Evolutionary conservation across 2,329 filamentous ascomycete species (phyloP).

Genomic region (Chaetomium sp.): DNA sequence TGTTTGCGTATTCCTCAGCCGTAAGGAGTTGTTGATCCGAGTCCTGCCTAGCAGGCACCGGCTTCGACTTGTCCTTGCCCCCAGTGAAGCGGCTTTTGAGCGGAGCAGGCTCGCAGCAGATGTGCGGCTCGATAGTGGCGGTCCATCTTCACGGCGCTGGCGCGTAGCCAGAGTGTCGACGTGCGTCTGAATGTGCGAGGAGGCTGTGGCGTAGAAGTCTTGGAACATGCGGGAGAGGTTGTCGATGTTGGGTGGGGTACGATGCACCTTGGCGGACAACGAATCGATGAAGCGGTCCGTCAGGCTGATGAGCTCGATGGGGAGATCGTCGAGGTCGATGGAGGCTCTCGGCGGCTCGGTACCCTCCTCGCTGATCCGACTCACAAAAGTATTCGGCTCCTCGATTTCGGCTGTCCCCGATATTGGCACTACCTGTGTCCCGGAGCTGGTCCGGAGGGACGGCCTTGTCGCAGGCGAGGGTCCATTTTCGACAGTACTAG

Average conservation of each 20-base stretch:
- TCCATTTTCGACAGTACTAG: constrained; percentile 41
- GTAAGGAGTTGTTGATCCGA: constrained; percentile 81
- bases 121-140: constrained; percentile 46
- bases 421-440: constrained; percentile 4
- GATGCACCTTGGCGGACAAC: constrained; percentile 77
- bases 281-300: constrained; percentile 92
- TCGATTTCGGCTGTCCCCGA: constrained; percentile 10
- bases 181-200: constrained; percentile 78
- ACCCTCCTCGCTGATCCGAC: constrained; percentile 38
- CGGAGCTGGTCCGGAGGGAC: constrained; percentile 17
- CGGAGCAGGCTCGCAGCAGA: constrained; percentile 52
- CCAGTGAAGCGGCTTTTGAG: constrained; percentile 48
- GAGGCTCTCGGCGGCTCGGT: constrained; percentile 46
- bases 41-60: constrained; percentile 35
- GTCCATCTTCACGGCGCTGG: constrained; percentile 56
- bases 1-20: constrained; percentile 70
- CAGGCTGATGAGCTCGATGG: constrained; percentile 85
- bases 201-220: constrained; percentile 81
- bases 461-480: constrained; percentile 19
- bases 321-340: constrained; percentile 78
- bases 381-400: constrained; percentile 39
- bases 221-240: constrained; percentile 82
- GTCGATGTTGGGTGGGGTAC: constrained; percentile 75
- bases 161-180: constrained; percentile 71
- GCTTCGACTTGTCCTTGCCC: constrained; percentile 46